phyloP scores from a whole-genome alignment of 2,329 filamentous ascomycete genomes.

The Exutisphaerella laricina region DNA sequence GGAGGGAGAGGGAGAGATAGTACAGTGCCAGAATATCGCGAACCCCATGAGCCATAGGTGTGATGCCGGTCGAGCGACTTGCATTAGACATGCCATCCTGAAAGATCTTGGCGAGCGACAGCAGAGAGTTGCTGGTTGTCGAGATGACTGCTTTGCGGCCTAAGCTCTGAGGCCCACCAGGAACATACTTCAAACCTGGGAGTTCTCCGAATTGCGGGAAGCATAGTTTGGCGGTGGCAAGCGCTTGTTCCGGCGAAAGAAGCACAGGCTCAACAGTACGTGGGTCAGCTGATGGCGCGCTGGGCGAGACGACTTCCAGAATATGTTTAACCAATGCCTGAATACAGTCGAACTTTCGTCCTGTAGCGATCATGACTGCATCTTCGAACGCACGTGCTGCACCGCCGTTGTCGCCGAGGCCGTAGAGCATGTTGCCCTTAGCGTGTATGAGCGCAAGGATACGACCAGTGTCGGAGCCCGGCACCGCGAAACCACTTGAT shows the following conservation, averaged over 20 bases:
- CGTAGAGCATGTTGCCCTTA: slow-evolving; percentile 98
- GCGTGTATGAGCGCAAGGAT: slow-evolving; percentile 92
- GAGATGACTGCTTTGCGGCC: slow-evolving; percentile 76
- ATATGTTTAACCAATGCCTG: slow-evolving; percentile 74
- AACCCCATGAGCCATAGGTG: slow-evolving; percentile 61
- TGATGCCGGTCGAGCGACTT: slow-evolving; percentile 37
- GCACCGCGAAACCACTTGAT: slow-evolving; percentile 77
- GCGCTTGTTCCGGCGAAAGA: slow-evolving; percentile 74
- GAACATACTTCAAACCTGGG: slow-evolving; percentile 69
- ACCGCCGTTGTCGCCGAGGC: slow-evolving; percentile 70
- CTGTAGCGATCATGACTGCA: slow-evolving; percentile 81
- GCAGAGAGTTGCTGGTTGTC: slow-evolving; percentile 89
- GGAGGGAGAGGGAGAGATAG: slow-evolving; percentile 87
- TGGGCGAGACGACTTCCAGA: slow-evolving; percentile 57
- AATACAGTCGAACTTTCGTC: slow-evolving; percentile 64
- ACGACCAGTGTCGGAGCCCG: slow-evolving; percentile 82
- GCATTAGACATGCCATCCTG: slow-evolving; percentile 88
- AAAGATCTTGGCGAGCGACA: slow-evolving; percentile 95
- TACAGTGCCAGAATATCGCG: slow-evolving; percentile 92
- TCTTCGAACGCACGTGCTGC: slow-evolving; percentile 92
- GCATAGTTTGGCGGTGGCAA: slow-evolving; percentile 74
- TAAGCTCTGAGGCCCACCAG: slow-evolving; percentile 53
- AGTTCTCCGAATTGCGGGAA: slow-evolving; percentile 72
- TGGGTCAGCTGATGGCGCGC: slow-evolving; percentile 22
- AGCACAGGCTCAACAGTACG: slow-evolving; percentile 61